phyloP scores from a whole-genome alignment of 305 asterid species.

The Stenogyne calaminthoides region DNA sequence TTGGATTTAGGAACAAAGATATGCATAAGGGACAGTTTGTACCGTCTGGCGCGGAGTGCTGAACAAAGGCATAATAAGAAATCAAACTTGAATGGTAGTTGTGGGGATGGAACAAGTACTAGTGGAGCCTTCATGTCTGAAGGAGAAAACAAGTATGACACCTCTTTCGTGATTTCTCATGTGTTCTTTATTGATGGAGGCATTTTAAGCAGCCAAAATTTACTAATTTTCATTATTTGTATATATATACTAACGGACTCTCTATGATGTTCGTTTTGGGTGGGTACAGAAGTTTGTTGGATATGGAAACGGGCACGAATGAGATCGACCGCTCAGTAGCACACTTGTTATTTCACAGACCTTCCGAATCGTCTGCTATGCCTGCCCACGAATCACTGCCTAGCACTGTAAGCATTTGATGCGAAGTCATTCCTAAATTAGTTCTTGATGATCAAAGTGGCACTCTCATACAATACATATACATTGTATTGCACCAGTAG shows the following conservation, averaged over 20 bases:
- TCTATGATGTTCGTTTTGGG: slow-evolving; percentile 28
- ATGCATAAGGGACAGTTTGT: slow-evolving; percentile 89
- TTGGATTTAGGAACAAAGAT: slow-evolving; percentile 80
- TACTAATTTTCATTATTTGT: too few relatives aligned
- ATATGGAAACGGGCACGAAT: slow-evolving; percentile 80
- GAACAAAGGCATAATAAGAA: slow-evolving; percentile 67
- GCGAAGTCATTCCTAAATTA: neutral
- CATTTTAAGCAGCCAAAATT: too few relatives aligned
- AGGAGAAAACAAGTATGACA: slow-evolving; percentile 58
- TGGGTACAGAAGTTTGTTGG: slow-evolving; percentile 52
- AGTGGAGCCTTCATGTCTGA: slow-evolving; percentile 43
- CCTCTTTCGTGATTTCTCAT: neutral
- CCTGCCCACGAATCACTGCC: slow-evolving; percentile 34
- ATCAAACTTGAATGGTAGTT: slow-evolving; percentile 34
- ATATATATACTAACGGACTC: too few relatives aligned
- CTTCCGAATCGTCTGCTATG: slow-evolving; percentile 48
- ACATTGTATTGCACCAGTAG: slow-evolving; percentile 38
- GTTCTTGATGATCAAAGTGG: slow-evolving; percentile 12
- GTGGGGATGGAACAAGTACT: slow-evolving; percentile 47
- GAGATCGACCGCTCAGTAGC: slow-evolving; percentile 93
- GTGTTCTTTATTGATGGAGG: too few relatives aligned
- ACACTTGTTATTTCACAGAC: slow-evolving; percentile 80
- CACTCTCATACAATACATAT: slow-evolving; percentile 6
- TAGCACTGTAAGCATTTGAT: slow-evolving; percentile 40
- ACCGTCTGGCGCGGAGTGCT: slow-evolving; percentile 92